A percentile compares a stretch with the other conserved stretches of the same genome.
phyloP scores from a whole-genome alignment of 1,284 basidiomycete genomes.

The Chondrostereum purpureum region DNA sequence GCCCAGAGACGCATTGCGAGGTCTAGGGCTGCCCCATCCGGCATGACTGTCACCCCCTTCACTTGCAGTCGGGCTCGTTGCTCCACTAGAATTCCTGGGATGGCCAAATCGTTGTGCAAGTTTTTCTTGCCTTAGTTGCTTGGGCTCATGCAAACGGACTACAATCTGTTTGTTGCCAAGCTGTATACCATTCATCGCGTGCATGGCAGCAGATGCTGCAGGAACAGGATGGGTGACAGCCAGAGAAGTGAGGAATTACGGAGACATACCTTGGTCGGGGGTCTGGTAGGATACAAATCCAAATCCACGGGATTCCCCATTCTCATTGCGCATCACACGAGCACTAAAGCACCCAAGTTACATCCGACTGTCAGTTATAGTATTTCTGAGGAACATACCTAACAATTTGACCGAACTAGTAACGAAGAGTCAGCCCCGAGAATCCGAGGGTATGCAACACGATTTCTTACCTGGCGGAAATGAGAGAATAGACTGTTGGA shows the following conservation, averaged over 20 bases:
- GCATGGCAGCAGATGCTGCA: conserved; percentile 64
- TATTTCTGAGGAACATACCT: conserved; percentile 44
- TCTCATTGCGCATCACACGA: conserved; percentile 88
- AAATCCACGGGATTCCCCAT: conserved; percentile 81
- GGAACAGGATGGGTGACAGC: not conserved
- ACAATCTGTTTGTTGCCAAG: conserved; percentile 74
- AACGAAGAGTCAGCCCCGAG: too few relatives aligned
- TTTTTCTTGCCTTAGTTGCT: conserved; percentile 83
- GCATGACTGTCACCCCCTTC: conserved; percentile 69
- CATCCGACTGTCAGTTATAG: too few relatives aligned
- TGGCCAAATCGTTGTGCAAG: conserved; percentile 76
- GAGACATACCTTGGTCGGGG: conserved; percentile 68
- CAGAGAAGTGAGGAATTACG: not conserved
- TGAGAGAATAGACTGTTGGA: conserved; percentile 76
- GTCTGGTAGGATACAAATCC: conserved; percentile 91
- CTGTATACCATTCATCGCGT: conserved; percentile 71
- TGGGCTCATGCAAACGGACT: conserved; percentile 85
- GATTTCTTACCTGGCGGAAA: conserved; percentile 72
- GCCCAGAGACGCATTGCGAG: conserved; percentile 43
- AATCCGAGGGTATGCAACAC: too few relatives aligned
- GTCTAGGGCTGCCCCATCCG: conserved; percentile 69
- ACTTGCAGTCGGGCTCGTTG: conserved; percentile 74
- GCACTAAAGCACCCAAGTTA: too few relatives aligned
- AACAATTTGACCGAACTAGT: conserved; percentile 82
- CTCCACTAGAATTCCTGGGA: conserved; percentile 69